Base-by-base conservation (phyloP, 495 filamentous ascomycete species). In the Trichoderma asperelloides region DNA sequence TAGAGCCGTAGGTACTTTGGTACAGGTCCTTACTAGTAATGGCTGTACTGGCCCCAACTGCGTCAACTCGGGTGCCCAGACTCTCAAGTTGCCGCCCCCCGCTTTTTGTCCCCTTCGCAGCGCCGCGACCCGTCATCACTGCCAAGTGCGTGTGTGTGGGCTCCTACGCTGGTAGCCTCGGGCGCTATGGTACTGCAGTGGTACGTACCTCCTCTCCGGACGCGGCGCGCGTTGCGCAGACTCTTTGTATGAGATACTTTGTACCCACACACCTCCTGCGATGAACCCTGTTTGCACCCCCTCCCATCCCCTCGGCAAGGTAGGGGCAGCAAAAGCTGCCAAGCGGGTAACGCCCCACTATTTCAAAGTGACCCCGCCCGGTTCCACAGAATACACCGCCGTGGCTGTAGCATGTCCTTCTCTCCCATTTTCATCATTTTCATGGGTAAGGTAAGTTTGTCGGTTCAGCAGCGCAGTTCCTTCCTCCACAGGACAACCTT, bases 361-460 rank as follows among this genome's bases (percentile, higher is more conserved):
- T 23, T 3, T 25, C 55, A 60, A 25, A 25, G 55, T 60, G 23
- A 25, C 25, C 55, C 55, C 55, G 55, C 64, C 55, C 45, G 27
- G 18, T n/a, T 66, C 23, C 15, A 18, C 2, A 15, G 5, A 3
- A 5, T 45, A n/a, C 41, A 41, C 43, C 28, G 64, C 18, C 64
- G 64, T 66, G 43, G n/a, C 64, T 27, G 27, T 66, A 66, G 64
- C 16, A 16, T 45, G 41, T 18, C 43, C 64, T 18, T 66, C 41
- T 45, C 33, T 66, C 43, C 63, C 43, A 60, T 66, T 49, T 62
- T 71, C 72, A 69, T 76, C 43, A 60, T 66, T 49, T 55, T 71
- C 72, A 69, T 76, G 74, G 74, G 74, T 76, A 70, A 76, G 74
- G 74, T 71, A 70, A 71, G 74, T 69, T 76, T 60, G 68, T 60